Evolutionary conservation across 1,284 basidiomycete species (phyloP).

Genomic region (Rhodofomes roseus): DNA sequence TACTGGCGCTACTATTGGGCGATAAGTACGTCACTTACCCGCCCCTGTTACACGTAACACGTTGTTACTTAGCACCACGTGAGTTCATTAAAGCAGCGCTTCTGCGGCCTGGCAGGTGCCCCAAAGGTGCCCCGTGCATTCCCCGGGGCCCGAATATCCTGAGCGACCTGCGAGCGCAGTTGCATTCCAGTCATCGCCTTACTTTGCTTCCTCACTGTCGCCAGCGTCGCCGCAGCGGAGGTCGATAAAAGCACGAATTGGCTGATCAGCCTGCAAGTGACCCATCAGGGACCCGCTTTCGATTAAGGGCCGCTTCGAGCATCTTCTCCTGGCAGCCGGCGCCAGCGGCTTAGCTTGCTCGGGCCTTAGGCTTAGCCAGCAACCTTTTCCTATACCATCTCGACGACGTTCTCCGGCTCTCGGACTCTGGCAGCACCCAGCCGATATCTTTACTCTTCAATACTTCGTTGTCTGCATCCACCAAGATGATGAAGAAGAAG

Average conservation of each 20-base stretch:
- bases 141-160: not conserved
- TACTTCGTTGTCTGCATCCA: not conserved
- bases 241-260: not conserved
- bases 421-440: not conserved
- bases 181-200: not conserved
- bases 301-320: not conserved
- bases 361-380: not conserved
- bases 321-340: not conserved
- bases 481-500: conserved; percentile 56
- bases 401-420: not conserved
- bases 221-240: not conserved
- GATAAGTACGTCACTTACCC: no score
- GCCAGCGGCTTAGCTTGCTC: not conserved
- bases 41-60: not conserved
- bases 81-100: not conserved
- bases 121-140: no score
- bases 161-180: not conserved
- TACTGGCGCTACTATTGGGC: not conserved
- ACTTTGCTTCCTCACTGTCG: not conserved
- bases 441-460: not conserved
- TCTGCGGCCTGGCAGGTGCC: not conserved
- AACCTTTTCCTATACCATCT: not conserved
- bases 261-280: no score
- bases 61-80: not conserved
- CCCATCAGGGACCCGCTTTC: not conserved